Base-by-base conservation (phyloP, 768 basidiomycete genomes). In the Rhodosporidiobolus sp. region DNA sequence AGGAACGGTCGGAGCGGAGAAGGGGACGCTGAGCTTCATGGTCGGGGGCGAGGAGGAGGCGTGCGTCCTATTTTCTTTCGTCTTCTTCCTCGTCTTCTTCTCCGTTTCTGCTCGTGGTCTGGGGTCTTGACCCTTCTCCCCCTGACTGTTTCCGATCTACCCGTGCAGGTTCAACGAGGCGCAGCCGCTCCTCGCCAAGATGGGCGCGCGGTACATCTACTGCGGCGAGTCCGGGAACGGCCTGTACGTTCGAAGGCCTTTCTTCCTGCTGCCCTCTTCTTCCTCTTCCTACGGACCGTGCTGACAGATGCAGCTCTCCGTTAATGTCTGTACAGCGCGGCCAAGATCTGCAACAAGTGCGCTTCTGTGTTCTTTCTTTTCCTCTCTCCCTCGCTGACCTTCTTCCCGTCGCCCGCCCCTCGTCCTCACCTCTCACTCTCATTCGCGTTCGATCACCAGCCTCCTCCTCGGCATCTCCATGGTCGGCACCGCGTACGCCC, bases 311-410 rank as follows among this genome's bases (percentile, higher is more conserved):
- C n/a, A n/a, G n/a, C n/a, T n/a, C n/a, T n/a, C n/a, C n/a, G 38
- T 32, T 65, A 57, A 50, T 6, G 26, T 28, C 16, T 11, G 56
- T 22, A 0, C 63, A 76, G 75, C 17, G 91, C 87, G 1, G 91
- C 92, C 4, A 94, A 94, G 83, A 92, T 94, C 49, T 92, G 91
- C 82, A 94, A 94, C 81, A 94, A 94, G 80, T 79, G 30, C 34
- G 79, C 57, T 32, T 53, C 59, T 54, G 85, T 88, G 38, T 83
- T n/a, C 16, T 55, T 20, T 12, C 30, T 14, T 24, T 35, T 35
- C 43, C 10, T 8, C 24, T 17, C 19, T 3, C 32, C 30, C 24
- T 52, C 19, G 19, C 61, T 17, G 26, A 24, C 17, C 43, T n/a
- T 17, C 12, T 46, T 22, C 30, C 43, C 35, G n/a, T n/a, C n/a